Percentiles rank a stretch among this genome's conserved stretches.
These are phyloP conservation scores for Ceratocystis albifundus DNA, from an alignment of 2,329 filamentous ascomycete genomes.

Conservation along the genomic window DNA sequence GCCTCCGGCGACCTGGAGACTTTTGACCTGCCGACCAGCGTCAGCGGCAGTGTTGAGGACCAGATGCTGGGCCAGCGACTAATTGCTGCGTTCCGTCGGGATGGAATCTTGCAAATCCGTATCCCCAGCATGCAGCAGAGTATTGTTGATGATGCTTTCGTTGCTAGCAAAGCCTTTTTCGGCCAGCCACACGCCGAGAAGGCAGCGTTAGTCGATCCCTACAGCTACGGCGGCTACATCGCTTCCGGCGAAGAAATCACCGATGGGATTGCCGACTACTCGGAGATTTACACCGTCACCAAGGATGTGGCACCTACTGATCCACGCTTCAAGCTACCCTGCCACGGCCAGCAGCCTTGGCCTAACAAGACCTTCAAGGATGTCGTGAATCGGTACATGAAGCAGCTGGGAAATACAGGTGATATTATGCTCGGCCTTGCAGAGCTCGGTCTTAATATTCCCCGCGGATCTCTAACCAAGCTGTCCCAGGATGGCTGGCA, in stretches of 20 bases:
- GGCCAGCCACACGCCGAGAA: constrained; percentile 31
- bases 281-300: constrained; percentile 42
- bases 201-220: constrained; percentile 34
- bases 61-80: constrained; percentile 33
- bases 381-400: constrained; percentile 34
- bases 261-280: constrained; percentile 40
- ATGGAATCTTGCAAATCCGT: constrained; percentile 39
- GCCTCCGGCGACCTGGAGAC: constrained; percentile 30
- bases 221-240: constrained; percentile 40
- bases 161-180: constrained; percentile 34
- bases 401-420: constrained; percentile 33
- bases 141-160: constrained; percentile 32
- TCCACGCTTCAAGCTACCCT: constrained; percentile 37
- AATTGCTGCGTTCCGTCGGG: constrained; percentile 34
- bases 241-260: constrained; percentile 40
- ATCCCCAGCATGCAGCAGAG: constrained; percentile 31
- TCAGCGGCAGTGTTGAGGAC: constrained; percentile 31
- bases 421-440: constrained; percentile 38
- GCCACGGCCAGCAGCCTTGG: constrained; percentile 41
- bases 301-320: constrained; percentile 36
- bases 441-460: constrained; percentile 36
- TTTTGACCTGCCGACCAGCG: constrained; percentile 33
- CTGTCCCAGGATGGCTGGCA: constrained; percentile 41
- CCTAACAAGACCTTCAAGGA: constrained; percentile 34
- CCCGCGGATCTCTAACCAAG: constrained; percentile 32